Evolutionary conservation across 345 rosid genomes (phyloP).

Genomic region (Leavenworthia alabamica): DNA sequence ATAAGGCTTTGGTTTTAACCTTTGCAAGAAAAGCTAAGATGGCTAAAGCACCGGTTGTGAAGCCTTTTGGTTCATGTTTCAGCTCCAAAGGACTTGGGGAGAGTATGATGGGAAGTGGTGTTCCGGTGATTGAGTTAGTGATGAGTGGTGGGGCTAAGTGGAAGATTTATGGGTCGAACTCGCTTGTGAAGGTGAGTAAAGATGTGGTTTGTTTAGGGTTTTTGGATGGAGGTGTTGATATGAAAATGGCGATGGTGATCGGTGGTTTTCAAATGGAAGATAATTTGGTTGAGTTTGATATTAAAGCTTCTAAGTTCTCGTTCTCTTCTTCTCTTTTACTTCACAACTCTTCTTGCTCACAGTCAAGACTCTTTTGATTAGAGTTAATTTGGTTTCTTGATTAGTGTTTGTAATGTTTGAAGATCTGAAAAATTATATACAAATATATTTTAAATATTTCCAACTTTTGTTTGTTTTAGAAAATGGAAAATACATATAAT

Average conservation of each 20-base stretch:
- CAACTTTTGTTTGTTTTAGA: no score
- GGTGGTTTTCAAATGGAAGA: constrained; percentile 19
- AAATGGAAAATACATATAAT: no score
- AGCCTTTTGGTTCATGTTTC: constrained; percentile 32
- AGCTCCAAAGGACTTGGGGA: background rate
- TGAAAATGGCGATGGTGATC: background rate
- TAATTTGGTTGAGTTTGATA: constrained; percentile 14
- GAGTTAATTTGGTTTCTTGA: no score
- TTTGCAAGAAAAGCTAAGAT: background rate
- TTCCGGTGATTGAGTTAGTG: constrained; percentile 28
- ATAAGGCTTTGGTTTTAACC: constrained; percentile 15
- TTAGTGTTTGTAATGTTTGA: no score
- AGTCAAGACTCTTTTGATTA: no score
- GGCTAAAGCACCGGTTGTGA: background rate
- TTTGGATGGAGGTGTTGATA: constrained; percentile 29
- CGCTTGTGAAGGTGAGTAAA: constrained; percentile 26
- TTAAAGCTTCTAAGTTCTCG: background rate
- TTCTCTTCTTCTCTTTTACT: constrained; percentile 4
- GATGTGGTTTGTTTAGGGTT: constrained; percentile 39
- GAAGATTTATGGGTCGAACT: constrained; percentile 32
- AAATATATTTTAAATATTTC: no score
- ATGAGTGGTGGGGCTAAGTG: constrained; percentile 27
- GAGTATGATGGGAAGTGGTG: background rate
- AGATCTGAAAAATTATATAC: no score
- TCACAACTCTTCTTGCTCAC: constrained; percentile 19